These are phyloP conservation scores for Arxiozyma heterogenica DNA, from an alignment of 1,139 yeast species.

Conservation along the genomic window DNA sequence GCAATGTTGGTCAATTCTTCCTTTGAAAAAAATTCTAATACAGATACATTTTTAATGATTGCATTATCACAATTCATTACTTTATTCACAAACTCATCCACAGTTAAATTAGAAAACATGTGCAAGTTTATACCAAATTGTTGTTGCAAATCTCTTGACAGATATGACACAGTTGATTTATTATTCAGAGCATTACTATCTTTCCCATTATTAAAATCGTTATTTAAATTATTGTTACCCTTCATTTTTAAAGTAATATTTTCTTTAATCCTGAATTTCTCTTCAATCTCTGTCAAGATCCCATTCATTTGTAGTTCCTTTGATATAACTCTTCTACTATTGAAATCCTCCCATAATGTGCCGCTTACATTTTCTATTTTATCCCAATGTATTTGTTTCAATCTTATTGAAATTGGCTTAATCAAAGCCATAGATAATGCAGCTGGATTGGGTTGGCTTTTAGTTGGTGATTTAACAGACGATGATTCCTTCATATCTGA, in stretches of 20 bases:
- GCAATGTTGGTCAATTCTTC: constrained; percentile 69
- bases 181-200: neutral
- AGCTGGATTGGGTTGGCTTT: constrained; percentile 14
- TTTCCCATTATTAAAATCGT: neutral
- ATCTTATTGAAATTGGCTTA: constrained; percentile 21
- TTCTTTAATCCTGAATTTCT: constrained; percentile 42
- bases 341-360: constrained; percentile 68
- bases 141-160: constrained; percentile 75
- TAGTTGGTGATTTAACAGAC: constrained; percentile 5
- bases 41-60: constrained; percentile 56
- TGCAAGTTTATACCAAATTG: constrained; percentile 91
- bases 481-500: constrained; percentile 15
- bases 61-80: constrained; percentile 67
- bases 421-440: constrained; percentile 24
- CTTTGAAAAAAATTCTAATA: constrained; percentile 72
- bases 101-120: constrained; percentile 55
- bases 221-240: constrained; percentile 15
- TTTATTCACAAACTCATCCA: constrained; percentile 53
- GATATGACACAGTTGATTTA: constrained; percentile 42
- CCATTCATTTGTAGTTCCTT: constrained; percentile 54
- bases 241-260: constrained; percentile 24
- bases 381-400: constrained; percentile 96
- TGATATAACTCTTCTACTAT: constrained; percentile 41
- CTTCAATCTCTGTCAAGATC: constrained; percentile 67
- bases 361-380: constrained; percentile 59